phyloP scores from a whole-genome alignment of 495 filamentous ascomycete genomes.

The Tuber melanosporum region DNA sequence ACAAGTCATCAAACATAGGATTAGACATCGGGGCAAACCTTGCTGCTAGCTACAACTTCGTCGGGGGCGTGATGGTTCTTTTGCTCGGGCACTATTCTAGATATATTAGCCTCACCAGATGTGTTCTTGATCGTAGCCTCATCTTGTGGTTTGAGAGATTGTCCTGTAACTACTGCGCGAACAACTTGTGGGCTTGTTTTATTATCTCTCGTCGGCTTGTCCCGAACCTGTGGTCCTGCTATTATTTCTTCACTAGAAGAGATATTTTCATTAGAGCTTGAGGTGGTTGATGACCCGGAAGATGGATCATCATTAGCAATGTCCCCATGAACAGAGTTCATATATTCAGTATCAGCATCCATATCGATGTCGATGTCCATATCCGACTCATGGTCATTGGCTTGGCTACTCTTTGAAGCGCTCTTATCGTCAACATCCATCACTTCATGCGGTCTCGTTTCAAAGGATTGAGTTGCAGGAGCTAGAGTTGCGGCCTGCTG shows the following conservation, averaged over 20 bases:
- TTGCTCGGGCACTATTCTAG: conserved; percentile 31
- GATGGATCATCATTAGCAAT: conserved; percentile 3
- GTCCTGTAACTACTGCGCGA: neutral
- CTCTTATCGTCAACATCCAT: conserved; percentile 3
- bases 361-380: conserved; percentile 2
- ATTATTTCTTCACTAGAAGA: neutral
- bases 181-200: neutral
- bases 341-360: conserved; percentile 4
- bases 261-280: neutral
- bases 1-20: neutral
- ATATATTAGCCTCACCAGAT: conserved; percentile 28
- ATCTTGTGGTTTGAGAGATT: neutral
- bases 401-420: neutral
- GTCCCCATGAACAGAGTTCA: neutral
- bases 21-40: conserved; percentile 31
- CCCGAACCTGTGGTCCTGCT: neutral
- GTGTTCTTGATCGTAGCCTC: neutral
- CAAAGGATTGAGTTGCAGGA: neutral
- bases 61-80: conserved; percentile 5
- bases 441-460: conserved; percentile 1
- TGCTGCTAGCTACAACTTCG: conserved; percentile 29
- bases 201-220: neutral
- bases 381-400: neutral
- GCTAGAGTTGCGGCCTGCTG: neutral
- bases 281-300: neutral